phyloP scores from a whole-genome alignment of 768 basidiomycete genomes.

The Pulveroboletus sp. region DNA sequence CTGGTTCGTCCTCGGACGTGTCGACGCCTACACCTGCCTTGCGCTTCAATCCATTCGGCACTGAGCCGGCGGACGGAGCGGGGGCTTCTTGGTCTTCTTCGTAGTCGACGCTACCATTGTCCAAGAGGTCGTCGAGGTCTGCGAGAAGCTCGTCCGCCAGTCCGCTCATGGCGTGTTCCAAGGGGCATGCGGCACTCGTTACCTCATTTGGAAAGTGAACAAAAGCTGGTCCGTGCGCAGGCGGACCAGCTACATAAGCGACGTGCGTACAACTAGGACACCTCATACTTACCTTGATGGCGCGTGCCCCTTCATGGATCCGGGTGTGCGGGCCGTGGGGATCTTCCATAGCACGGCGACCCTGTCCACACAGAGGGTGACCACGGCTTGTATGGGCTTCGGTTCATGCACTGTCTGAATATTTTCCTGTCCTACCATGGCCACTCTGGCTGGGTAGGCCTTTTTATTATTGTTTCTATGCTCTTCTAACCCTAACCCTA shows the following conservation, averaged over 20 bases:
- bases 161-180: conserved; percentile 51
- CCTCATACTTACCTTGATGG: conserved; percentile 65
- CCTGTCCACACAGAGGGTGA: conserved; percentile 42
- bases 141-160: conserved; percentile 91
- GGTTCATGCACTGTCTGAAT: conserved; percentile 75
- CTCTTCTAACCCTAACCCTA: conserved; percentile 31
- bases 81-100: conserved; percentile 37
- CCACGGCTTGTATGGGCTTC: conserved; percentile 48
- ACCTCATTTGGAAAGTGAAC: conserved; percentile 5
- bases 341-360: conserved; percentile 51
- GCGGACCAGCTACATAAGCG: conserved; percentile 4
- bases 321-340: conserved; percentile 52
- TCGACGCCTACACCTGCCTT: conserved; percentile 54
- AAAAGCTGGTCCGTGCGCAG: conserved; percentile 16
- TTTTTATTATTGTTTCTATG: conserved; percentile 11
- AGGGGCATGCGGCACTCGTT: conserved; percentile 1
- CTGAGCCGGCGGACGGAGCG: conserved; percentile 14
- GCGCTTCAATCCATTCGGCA: conserved; percentile 48
- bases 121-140: conserved; percentile 84
- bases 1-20: conserved; percentile 53
- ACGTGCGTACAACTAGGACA: accelerated
- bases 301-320: conserved; percentile 48
- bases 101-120: conserved; percentile 50
- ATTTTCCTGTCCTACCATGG: conserved; percentile 67
- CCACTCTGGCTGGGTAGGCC: conserved; percentile 42